Evolutionary conservation across 495 filamentous ascomycete species (phyloP).

Genomic region (Aspergillus panamensis): DNA sequence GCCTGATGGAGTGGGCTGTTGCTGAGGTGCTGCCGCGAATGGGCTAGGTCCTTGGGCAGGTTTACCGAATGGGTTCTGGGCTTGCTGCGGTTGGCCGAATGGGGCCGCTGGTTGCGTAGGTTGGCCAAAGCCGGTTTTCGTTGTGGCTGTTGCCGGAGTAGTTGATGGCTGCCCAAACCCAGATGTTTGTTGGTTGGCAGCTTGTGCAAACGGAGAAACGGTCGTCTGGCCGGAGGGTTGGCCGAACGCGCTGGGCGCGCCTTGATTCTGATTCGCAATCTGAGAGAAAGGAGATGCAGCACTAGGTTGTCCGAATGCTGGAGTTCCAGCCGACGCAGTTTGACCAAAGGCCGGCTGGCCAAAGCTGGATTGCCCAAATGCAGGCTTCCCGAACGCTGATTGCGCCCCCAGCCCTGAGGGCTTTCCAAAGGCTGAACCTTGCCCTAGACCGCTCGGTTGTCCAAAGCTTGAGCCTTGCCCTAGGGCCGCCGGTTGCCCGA

Average conservation of each 20-base stretch:
- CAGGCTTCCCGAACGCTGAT: constrained; percentile 29
- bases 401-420: constrained; percentile 26
- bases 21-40: constrained; percentile 17
- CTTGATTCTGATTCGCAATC: constrained; percentile 26
- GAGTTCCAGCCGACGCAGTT: constrained; percentile 23
- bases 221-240: constrained; percentile 23
- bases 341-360: constrained; percentile 32
- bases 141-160: constrained; percentile 14
- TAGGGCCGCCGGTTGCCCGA: constrained; percentile 33
- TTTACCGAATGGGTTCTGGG: constrained; percentile 29
- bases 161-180: constrained; percentile 31
- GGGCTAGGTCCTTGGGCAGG: constrained; percentile 20
- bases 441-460: constrained; percentile 33
- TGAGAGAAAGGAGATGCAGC: constrained; percentile 36
- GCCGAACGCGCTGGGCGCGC: constrained; percentile 28
- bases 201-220: constrained; percentile 33
- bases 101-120: constrained; percentile 28
- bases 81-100: constrained; percentile 23
- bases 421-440: constrained; percentile 32
- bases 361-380: constrained; percentile 37
- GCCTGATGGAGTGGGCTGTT: constrained; percentile 20
- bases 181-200: constrained; percentile 23
- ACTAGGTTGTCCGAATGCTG: constrained; percentile 29
- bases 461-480: constrained; percentile 31
- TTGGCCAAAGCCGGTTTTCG: constrained; percentile 33